These are phyloP conservation scores for Solanum pennellii DNA, from an alignment of 257 asterid genomes.

Conservation along the genomic window DNA sequence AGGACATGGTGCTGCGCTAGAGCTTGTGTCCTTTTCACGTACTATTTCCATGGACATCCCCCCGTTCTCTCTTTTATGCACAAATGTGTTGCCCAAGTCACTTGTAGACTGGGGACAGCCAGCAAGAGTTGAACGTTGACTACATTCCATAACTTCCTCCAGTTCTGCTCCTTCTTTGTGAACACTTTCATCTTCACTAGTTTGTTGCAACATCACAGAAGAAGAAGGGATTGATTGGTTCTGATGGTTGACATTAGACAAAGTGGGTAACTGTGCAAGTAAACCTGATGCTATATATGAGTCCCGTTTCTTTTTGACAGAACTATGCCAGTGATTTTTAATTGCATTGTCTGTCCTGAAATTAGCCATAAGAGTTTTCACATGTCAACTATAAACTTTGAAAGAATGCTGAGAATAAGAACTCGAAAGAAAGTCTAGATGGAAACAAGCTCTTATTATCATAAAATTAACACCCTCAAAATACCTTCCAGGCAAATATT, in stretches of 20 bases:
- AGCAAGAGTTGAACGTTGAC: slow-evolving; percentile 55
- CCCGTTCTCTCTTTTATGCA: slow-evolving; percentile 26
- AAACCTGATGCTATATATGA: slow-evolving; percentile 82
- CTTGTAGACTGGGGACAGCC: slow-evolving; percentile 40
- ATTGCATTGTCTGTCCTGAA: slow-evolving; percentile 86
- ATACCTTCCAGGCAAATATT: slow-evolving; percentile 89
- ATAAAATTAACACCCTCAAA: background rate
- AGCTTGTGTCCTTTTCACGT: background rate
- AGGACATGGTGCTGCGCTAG: background rate
- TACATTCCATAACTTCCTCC: slow-evolving; percentile 76
- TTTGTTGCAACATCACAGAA: slow-evolving; percentile 58
- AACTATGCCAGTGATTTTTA: slow-evolving; percentile 90
- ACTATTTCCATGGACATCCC: slow-evolving; percentile 24
- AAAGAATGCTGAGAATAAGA: background rate
- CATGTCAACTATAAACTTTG: background rate
- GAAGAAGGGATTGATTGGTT: slow-evolving; percentile 38
- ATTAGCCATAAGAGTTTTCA: background rate
- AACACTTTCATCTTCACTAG: slow-evolving; percentile 57
- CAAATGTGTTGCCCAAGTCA: slow-evolving; percentile 22
- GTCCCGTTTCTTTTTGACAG: slow-evolving; percentile 84
- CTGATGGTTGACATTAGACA: slow-evolving; percentile 31
- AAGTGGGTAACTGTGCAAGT: slow-evolving; percentile 62
- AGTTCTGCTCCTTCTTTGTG: slow-evolving; percentile 34
- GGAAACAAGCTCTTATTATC: background rate
- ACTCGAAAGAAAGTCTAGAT: background rate